Base-by-base conservation (phyloP, 2,329 filamentous ascomycete genomes). In the Scolecobasidium constrictum region DNA sequence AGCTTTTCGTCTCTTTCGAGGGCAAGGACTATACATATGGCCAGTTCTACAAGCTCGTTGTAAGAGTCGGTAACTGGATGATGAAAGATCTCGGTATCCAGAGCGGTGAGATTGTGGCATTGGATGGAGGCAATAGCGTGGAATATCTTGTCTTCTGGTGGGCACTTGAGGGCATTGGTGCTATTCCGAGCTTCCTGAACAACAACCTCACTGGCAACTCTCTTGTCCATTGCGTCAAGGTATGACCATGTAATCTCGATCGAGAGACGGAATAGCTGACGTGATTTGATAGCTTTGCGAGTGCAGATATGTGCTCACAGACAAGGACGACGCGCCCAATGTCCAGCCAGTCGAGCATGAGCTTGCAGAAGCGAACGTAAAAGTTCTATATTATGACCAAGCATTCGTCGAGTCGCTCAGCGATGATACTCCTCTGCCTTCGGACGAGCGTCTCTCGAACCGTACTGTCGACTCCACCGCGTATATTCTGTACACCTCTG, bases 111-210 rank as follows among this genome's bases (percentile, higher is more conserved):
- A 46, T 61, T 3, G 59, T 63, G 5, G 58, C 59, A 3, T 48
- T 63, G 22, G 50, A 62, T 50, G 56, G 58, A 3, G 56, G 53
- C 0, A 63, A 63, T 21, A 56, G 49, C 33, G 49, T 56, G 2
- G 58, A 60, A 46, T 60, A 61, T 46, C 20, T 60, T 36, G 54
- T 61, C 53, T 46, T 61, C n/a, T 62, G 58, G 60, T 56, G 60
- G 43, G 60, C 55, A 9, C 39, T 62, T 4, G 56, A 60, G 44
- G 58, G 53, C 1, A 52, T 63, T 28, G 59, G 60, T 3, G 57
- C 56, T 2, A 42, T 47, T 15, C 50, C 51, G 4, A 56, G 53
- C 40, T 62, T 59, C 37, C 47, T 63, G 20, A 63, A 63, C 35
- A 60, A 56, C 48, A 61, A 61, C 39, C 39, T 63, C 44, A 61